phyloP scores from a whole-genome alignment of 2,329 filamentous ascomycete genomes.

The Epichloe sibirici region DNA sequence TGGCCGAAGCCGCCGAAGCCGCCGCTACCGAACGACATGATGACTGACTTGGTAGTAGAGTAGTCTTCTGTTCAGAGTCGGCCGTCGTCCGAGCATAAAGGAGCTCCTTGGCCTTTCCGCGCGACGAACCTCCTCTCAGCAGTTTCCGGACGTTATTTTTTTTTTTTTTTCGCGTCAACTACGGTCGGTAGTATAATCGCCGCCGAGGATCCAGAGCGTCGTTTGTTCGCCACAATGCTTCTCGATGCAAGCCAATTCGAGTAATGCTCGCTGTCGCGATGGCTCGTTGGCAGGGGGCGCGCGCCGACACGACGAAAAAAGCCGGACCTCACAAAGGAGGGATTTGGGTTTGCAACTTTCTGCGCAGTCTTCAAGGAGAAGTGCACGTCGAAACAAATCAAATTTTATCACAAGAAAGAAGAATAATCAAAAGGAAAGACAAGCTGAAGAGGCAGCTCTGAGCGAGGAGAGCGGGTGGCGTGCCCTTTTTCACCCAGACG shows the following conservation, averaged over 20 bases:
- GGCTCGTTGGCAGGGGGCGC: constrained; percentile 1
- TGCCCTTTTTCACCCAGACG: constrained; percentile 19
- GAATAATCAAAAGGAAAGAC: neutral
- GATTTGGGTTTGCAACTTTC: neutral
- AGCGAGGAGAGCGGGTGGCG: constrained; percentile 10
- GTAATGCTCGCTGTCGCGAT: neutral
- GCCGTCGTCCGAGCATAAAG: neutral
- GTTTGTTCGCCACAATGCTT: neutral
- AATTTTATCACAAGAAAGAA: constrained; percentile 7
- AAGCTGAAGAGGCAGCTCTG: constrained; percentile 9
- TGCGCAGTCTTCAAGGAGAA: neutral
- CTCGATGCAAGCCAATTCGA: neutral
- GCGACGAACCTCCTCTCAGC: neutral
- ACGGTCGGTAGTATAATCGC: neutral
- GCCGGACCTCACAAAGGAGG: neutral
- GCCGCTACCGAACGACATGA: constrained; percentile 44
- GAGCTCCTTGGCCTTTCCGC: neutral
- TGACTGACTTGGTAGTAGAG: constrained; percentile 12
- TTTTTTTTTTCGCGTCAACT: neutral
- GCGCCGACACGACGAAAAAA: neutral
- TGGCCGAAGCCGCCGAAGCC: constrained; percentile 47
- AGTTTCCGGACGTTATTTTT: neutral
- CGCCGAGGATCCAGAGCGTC: neutral
- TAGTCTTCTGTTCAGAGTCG: neutral
- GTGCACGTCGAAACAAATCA: neutral